Percentiles rank a stretch among this genome's conserved stretches.
These are phyloP conservation scores for Truncatella angustata DNA, from an alignment of 2,329 filamentous ascomycete genomes.

Conservation along the genomic window DNA sequence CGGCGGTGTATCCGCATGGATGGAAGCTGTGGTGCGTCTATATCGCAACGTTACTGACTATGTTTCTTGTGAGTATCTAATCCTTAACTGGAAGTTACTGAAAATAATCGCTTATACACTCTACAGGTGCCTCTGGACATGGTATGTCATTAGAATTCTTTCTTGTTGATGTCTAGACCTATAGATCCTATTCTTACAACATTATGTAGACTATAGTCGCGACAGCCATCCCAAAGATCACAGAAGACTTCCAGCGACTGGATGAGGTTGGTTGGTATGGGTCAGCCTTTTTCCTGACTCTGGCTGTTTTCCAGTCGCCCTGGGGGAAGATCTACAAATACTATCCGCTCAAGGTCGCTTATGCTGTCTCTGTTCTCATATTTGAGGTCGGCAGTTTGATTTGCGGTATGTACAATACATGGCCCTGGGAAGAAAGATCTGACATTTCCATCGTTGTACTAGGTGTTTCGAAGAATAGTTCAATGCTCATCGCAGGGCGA, in stretches of 20 bases:
- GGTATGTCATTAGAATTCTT: no score
- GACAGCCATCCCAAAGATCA: slow-evolving; percentile 53
- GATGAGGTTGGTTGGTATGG: slow-evolving; percentile 60
- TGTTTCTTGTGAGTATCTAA: no score
- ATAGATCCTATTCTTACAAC: no score
- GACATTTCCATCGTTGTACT: neutral
- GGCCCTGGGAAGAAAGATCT: neutral
- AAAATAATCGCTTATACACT: no score
- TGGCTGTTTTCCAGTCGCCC: slow-evolving; percentile 42
- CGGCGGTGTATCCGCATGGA: no score
- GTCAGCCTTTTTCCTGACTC: slow-evolving; percentile 50
- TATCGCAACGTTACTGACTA: no score
- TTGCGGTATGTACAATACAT: neutral
- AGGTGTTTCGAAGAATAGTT: slow-evolving; percentile 7
- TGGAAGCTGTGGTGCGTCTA: no score
- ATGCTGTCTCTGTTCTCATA: slow-evolving; percentile 10
- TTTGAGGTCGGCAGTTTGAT: slow-evolving; percentile 24
- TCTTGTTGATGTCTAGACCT: no score
- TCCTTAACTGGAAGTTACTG: no score
- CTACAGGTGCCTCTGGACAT: no score
- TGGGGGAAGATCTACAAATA: slow-evolving; percentile 50
- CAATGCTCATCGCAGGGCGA: slow-evolving; percentile 10
- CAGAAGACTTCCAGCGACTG: slow-evolving; percentile 49
- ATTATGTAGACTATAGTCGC: slow-evolving; percentile 26
- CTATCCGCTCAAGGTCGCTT: slow-evolving; percentile 24